Evolutionary conservation across 805 yeast genomes (phyloP).

Genomic region (Yarrowia alimentaria): DNA sequence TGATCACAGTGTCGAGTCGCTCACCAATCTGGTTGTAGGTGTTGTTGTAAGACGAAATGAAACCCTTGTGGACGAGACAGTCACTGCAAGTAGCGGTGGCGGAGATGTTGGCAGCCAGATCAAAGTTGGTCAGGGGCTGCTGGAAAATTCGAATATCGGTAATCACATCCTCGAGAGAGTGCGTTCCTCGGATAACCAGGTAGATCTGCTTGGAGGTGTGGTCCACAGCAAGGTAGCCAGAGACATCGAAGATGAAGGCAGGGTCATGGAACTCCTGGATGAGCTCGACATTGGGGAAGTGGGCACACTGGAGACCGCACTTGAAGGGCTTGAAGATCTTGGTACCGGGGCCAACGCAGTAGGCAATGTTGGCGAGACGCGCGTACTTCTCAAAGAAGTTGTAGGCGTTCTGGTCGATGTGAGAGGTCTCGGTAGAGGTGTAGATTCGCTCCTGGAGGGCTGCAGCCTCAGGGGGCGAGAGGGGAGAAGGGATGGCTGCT

Average conservation of each 20-base stretch:
- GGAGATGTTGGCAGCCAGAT: constrained; percentile 1
- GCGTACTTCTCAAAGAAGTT: constrained; percentile 18
- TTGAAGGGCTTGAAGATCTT: constrained; percentile 11
- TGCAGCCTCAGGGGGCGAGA: not conserved
- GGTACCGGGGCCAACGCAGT: constrained; percentile 17
- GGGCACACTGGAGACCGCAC: constrained; percentile 13
- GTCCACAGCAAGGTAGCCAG: constrained; percentile 19
- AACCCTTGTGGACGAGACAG: constrained; percentile 18
- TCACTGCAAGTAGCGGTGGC: not conserved
- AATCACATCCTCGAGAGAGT: constrained; percentile 6
- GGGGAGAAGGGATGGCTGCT: constrained; percentile 1
- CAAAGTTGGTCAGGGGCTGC: constrained; percentile 11
- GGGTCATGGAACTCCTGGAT: constrained; percentile 18
- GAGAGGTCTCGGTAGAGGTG: constrained; percentile 13
- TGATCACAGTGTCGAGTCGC: constrained; percentile 1
- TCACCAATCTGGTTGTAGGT: constrained; percentile 14
- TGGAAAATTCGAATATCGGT: constrained; percentile 14
- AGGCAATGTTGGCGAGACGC: constrained; percentile 8
- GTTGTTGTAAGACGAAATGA: constrained; percentile 11
- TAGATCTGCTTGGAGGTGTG: constrained; percentile 17
- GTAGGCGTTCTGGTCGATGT: constrained; percentile 7
- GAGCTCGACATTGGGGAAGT: constrained; percentile 21
- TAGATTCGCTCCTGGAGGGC: constrained; percentile 8
- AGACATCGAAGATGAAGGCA: not conserved
- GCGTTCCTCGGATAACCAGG: constrained; percentile 19